Evolutionary conservation across 2,329 filamentous ascomycete genomes (phyloP).

Genomic region (Xylaria sp.): DNA sequence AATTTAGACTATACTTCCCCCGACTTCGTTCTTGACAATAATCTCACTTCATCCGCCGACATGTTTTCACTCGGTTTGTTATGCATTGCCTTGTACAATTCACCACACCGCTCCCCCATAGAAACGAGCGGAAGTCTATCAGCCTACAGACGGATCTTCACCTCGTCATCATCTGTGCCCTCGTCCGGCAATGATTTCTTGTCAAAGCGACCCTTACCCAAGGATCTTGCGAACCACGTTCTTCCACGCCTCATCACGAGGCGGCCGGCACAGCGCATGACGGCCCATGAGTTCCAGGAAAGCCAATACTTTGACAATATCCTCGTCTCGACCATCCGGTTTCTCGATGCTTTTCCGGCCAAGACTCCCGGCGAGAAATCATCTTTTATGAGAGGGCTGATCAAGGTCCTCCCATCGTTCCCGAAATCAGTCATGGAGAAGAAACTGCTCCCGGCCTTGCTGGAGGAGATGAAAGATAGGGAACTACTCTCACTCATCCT

Average conservation of each 20-base stretch:
- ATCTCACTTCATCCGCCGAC: conserved; percentile 84
- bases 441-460: conserved; percentile 86
- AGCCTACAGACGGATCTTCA: conserved; percentile 86
- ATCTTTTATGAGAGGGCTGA: conserved; percentile 88
- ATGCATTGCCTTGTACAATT: conserved; percentile 91
- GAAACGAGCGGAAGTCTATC: conserved; percentile 83
- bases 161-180: conserved; percentile 81
- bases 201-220: conserved; percentile 80
- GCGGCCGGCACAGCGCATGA: conserved; percentile 86
- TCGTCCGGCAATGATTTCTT: conserved; percentile 86
- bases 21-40: conserved; percentile 92
- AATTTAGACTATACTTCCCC: conserved; percentile 94
- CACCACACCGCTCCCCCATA: conserved; percentile 88
- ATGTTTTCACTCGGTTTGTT: conserved; percentile 94
- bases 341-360: conserved; percentile 88
- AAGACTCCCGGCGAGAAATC: conserved; percentile 93
- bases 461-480: conserved; percentile 94
- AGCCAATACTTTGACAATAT: conserved; percentile 98
- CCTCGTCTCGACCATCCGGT: conserved; percentile 93
- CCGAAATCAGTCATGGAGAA: conserved; percentile 94
- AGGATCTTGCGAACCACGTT: conserved; percentile 78
- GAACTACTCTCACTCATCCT: conserved; percentile 87
- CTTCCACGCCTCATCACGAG: conserved; percentile 88
- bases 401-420: conserved; percentile 89
- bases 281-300: conserved; percentile 90